These are phyloP conservation scores for Leptographium procerum DNA, from an alignment of 2,329 filamentous ascomycete species.

Conservation along the genomic window DNA sequence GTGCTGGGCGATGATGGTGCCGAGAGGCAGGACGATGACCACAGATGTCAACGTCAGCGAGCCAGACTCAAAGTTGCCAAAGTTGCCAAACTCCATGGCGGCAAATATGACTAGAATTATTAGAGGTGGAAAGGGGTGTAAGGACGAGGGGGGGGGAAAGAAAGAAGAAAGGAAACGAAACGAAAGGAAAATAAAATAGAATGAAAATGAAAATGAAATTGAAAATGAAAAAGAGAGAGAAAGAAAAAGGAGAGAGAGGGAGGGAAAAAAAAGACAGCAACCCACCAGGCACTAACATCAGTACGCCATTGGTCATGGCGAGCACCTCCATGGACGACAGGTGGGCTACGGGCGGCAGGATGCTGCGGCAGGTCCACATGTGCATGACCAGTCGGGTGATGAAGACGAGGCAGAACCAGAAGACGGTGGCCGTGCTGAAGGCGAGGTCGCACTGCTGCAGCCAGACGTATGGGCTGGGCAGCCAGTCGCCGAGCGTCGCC, in stretches of 20 bases:
- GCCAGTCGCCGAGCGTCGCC: conserved; percentile 15
- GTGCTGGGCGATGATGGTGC: conserved; percentile 39
- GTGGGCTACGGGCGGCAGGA: conserved; percentile 30
- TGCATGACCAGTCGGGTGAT: conserved; percentile 38
- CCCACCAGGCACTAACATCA: conserved; percentile 45
- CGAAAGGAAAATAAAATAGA: no score
- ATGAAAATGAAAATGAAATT: no score
- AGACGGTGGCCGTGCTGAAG: conserved; percentile 19
- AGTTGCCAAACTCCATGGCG: conserved; percentile 31
- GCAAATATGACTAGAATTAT: conserved; percentile 35
- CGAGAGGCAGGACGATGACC: conserved; percentile 39
- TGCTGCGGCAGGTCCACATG: conserved; percentile 32
- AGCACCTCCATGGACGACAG: conserved; percentile 43
- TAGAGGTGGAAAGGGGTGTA: background rate
- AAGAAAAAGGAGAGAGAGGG: background rate
- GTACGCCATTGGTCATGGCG: conserved; percentile 41
- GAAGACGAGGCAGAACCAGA: conserved; percentile 45
- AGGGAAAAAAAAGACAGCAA: background rate
- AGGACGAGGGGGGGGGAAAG: background rate
- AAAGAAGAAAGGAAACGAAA: background rate
- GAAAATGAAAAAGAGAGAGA: background rate
- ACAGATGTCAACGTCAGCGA: conserved; percentile 39
- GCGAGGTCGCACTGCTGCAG: conserved; percentile 24
- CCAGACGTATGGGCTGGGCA: conserved; percentile 18
- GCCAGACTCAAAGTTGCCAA: conserved; percentile 34